Conservation (phyloP, 202 grass and related monocot species). For the Elaeis oleifera region DNA sequence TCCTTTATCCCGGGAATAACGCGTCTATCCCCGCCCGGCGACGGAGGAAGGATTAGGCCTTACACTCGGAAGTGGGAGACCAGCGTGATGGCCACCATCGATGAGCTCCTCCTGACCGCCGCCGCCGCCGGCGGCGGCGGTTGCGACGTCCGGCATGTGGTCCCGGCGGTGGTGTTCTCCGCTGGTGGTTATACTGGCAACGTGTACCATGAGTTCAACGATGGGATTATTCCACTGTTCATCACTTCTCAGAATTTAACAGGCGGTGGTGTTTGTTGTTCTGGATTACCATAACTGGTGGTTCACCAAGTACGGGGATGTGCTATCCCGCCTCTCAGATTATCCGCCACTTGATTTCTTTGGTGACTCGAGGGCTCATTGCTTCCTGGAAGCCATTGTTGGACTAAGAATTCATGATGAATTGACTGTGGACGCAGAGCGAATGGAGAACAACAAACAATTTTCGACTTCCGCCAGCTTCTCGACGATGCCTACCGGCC, state of each 20-base stretch:
- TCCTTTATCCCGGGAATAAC: slow-evolving; percentile 12
- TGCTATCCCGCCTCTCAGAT: slow-evolving; percentile 42
- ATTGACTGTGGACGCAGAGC: slow-evolving; percentile 50
- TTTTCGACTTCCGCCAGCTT: slow-evolving; percentile 58
- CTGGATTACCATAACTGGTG: slow-evolving; percentile 89
- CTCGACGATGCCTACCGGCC: slow-evolving; percentile 61
- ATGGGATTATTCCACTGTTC: slow-evolving; percentile 87
- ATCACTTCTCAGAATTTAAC: slow-evolving; percentile 51
- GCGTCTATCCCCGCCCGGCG: slow-evolving; percentile 20
- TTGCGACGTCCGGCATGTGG: slow-evolving; percentile 75
- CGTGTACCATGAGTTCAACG: slow-evolving; percentile 99
- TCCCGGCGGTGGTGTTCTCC: slow-evolving; percentile 78
- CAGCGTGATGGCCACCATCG: slow-evolving; percentile 65
- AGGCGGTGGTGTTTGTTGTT: slow-evolving; percentile 66
- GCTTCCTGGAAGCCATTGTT: slow-evolving; percentile 77
- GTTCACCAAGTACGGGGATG: slow-evolving; percentile 78
- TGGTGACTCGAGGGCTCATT: slow-evolving; percentile 61
- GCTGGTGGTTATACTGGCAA: slow-evolving; percentile 94
- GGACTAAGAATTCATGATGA: slow-evolving; percentile 88
- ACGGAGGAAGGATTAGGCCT: slow-evolving; percentile 63
- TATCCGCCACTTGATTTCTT: slow-evolving; percentile 60
- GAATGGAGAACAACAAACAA: slow-evolving; percentile 41
- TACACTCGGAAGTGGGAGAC: slow-evolving; percentile 95
- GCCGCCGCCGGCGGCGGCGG: background rate
- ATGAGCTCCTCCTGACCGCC: slow-evolving; percentile 52